phyloP scores from a whole-genome alignment of 2,329 filamentous ascomycete species.

The Coleophoma cylindrospora region DNA sequence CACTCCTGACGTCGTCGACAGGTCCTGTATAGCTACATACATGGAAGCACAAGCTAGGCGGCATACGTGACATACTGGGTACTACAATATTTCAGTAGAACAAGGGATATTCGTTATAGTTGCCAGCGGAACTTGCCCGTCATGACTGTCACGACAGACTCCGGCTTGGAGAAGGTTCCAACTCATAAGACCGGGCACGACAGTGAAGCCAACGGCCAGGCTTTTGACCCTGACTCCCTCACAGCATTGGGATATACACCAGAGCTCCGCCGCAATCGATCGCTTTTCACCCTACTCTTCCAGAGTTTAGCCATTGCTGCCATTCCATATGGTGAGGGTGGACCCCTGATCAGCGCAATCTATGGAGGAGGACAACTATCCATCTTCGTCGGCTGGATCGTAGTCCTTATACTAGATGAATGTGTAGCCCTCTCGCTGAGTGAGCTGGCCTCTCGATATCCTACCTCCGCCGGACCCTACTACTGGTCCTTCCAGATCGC shows the following conservation, averaged over 20 bases:
- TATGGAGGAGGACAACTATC: constrained; percentile 40
- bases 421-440: constrained; percentile 67
- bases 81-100: no score
- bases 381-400: constrained; percentile 52
- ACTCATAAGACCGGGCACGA: neutral
- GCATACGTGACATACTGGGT: no score
- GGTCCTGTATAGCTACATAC: no score
- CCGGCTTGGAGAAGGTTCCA: neutral
- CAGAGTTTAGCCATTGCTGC: constrained; percentile 57
- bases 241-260: constrained; percentile 48
- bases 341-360: constrained; percentile 24
- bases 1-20: no score
- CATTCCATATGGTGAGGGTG: constrained; percentile 45
- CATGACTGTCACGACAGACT: neutral
- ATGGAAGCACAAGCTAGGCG: no score
- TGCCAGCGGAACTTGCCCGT: no score
- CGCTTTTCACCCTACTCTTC: constrained; percentile 54
- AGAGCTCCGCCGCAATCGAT: constrained; percentile 52
- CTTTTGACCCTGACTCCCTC: constrained; percentile 16
- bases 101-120: no score
- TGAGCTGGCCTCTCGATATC: constrained; percentile 72
- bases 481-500: constrained; percentile 76
- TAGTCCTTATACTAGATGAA: constrained; percentile 48
- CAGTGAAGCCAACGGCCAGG: constrained; percentile 1
- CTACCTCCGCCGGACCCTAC: constrained; percentile 74